Base-by-base conservation (phyloP, 2,329 filamentous ascomycete genomes). In the Verticillium albo-atrum region DNA sequence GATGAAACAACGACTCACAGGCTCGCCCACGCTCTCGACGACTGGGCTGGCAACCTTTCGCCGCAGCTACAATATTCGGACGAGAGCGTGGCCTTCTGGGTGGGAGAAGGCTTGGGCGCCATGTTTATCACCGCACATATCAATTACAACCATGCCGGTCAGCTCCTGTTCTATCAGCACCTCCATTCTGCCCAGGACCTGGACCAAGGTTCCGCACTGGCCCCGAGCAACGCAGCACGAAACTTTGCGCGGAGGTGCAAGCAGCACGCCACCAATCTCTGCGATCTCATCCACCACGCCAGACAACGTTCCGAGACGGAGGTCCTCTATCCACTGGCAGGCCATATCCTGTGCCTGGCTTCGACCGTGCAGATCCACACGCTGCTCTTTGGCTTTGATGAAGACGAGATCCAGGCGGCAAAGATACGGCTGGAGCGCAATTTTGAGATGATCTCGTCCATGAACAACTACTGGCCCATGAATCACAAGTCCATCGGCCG, bases 291-390 rank as follows among this genome's bases (percentile, higher is more conserved):
- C 12, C 75, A 77, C 57, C 67, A 68, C 4, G 70, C 76, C 10
- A 68, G 72, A n/a, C 68, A 69, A 10, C 70, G 67, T 6, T 62
- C 72, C 4, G 66, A 71, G 37, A 76, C 73, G 57, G 73, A 78
- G 37, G 73, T 75, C 5, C 69, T 73, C 27, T 80, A 79, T 59
- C 72, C 69, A 3, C 75, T 79, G 68, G 74, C 79, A 2, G 77
- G 75, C 0, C 78, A 81, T 63, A 75, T 79, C 27, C 66, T 79
- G 4, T 74, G 79, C 7, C 75, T 81, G 32, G 71, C 77, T 1
- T 80, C 77, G 1, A 78, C 78, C 0, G 71, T 80, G 0, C 74
- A 79, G 57, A 71, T 80, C n/a, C 77, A 80, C 58, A 79, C 69
- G 1, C 68, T 81, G 1, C 68, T 80, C 0, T 79, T 79, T 60